phyloP scores from a whole-genome alignment of 306 rosid species.

The Psophocarpus tetragonolobus region DNA sequence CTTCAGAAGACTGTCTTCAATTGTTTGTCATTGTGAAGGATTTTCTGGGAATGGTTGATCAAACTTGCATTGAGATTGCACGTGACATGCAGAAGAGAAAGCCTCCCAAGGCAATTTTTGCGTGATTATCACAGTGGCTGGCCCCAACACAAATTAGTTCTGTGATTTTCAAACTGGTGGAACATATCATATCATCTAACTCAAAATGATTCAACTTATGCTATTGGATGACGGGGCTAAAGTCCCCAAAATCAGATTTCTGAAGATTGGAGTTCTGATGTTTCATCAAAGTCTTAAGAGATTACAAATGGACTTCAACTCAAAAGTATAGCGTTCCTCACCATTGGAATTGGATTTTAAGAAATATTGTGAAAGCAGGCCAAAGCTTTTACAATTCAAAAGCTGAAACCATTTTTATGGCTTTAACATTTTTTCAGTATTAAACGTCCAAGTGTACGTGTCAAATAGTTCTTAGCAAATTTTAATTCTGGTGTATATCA shows the following conservation, averaged over 20 bases:
- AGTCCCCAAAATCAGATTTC: not conserved
- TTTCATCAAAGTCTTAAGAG: not conserved
- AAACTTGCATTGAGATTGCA: conserved; percentile 63
- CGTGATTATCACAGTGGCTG: conserved; percentile 23
- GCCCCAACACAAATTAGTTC: conserved; percentile 21
- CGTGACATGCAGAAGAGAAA: conserved; percentile 57
- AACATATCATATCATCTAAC: not conserved
- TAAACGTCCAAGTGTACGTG: not conserved
- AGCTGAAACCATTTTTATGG: conserved; percentile 1
- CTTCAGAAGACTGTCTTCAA: conserved; percentile 52
- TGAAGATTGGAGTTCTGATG: conserved; percentile 20
- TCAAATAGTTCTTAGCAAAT: not conserved
- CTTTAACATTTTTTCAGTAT: not conserved
- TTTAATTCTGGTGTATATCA: conserved; percentile 17
- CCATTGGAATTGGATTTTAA: conserved; percentile 6
- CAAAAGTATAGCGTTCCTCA: not conserved
- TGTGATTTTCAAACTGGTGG: conserved; percentile 40
- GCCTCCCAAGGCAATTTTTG: conserved; percentile 30
- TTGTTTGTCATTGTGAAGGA: conserved; percentile 69
- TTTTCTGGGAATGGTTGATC: conserved; percentile 85
- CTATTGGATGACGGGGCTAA: not conserved
- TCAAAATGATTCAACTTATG: conserved; percentile 47
- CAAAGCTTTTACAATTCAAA: not conserved
- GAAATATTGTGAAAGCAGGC: not conserved
- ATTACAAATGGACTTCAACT: not conserved